Evolutionary conservation across 352 stramenopile species (phyloP).

Genomic region (Aphanomyces invadans): DNA sequence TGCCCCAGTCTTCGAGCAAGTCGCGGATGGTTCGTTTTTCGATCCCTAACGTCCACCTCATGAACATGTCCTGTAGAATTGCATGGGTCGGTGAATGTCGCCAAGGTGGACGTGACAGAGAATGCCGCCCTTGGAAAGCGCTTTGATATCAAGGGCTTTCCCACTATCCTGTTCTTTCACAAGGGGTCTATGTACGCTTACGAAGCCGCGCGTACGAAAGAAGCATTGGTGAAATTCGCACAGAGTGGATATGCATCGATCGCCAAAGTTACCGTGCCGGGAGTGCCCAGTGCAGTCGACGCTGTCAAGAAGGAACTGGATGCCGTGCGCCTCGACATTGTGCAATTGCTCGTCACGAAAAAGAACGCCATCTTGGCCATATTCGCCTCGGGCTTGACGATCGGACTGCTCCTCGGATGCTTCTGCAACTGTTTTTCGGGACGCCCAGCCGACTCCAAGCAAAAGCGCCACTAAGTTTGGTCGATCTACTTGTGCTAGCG

Average conservation of each 20-base stretch:
- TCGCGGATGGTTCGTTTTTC: slow-evolving; percentile 44
- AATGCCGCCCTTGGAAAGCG: slow-evolving; percentile 69
- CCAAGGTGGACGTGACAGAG: slow-evolving; percentile 81
- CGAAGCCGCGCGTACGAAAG: slow-evolving; percentile 42
- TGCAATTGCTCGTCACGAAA: slow-evolving; percentile 60
- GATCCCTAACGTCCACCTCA: slow-evolving; percentile 21
- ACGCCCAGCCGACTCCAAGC: background rate
- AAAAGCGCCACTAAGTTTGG: background rate
- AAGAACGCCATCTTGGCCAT: slow-evolving; percentile 76
- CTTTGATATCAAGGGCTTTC: slow-evolving; percentile 76
- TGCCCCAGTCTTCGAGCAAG: slow-evolving; percentile 64
- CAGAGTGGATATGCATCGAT: slow-evolving; percentile 38
- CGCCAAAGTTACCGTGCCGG: slow-evolving; percentile 33
- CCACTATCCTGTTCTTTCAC: slow-evolving; percentile 69
- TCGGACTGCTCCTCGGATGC: slow-evolving; percentile 61
- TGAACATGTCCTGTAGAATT: slow-evolving; percentile 37
- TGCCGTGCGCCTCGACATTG: slow-evolving; percentile 55
- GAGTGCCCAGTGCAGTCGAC: slow-evolving; percentile 35
- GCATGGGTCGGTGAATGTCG: slow-evolving; percentile 82
- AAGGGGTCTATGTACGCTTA: slow-evolving; percentile 78
- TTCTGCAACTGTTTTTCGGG: slow-evolving; percentile 50
- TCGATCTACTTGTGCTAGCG: background rate
- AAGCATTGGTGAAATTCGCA: slow-evolving; percentile 54
- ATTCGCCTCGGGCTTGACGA: slow-evolving; percentile 53
- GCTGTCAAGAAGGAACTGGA: slow-evolving; percentile 34